phyloP scores from a whole-genome alignment of 805 yeast species.

The Ogataea nonfermentans region DNA sequence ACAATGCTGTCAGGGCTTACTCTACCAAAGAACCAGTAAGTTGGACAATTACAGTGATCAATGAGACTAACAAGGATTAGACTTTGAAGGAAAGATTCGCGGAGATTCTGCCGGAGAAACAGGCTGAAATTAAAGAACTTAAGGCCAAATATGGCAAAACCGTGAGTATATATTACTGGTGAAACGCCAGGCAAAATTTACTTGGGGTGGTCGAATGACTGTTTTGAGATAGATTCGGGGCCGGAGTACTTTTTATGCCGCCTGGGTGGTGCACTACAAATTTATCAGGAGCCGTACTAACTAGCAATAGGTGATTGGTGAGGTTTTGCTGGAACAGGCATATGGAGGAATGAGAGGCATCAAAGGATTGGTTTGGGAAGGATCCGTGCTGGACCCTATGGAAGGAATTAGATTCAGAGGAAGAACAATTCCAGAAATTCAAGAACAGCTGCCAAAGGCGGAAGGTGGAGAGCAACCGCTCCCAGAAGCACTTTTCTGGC shows the following conservation, averaged over 20 bases:
- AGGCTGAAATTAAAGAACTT: slow-evolving; percentile 85
- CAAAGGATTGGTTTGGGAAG: slow-evolving; percentile 85
- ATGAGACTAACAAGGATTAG: slow-evolving; percentile 28
- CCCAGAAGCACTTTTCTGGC: slow-evolving; percentile 84
- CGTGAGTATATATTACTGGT: slow-evolving; percentile 41
- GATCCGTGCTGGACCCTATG: slow-evolving; percentile 78
- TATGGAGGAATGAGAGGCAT: slow-evolving; percentile 93
- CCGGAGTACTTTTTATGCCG: slow-evolving; percentile 6
- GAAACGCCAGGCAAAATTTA: too few relatives aligned
- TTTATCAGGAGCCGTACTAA: slow-evolving; percentile 4
- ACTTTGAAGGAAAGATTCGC: slow-evolving; percentile 94
- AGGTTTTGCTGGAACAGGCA: slow-evolving; percentile 73
- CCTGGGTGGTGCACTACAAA: slow-evolving; percentile 3
- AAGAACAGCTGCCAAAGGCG: slow-evolving; percentile 70
- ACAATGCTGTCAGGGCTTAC: slow-evolving; percentile 34
- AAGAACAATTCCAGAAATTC: slow-evolving; percentile 76
- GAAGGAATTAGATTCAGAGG: slow-evolving; percentile 90
- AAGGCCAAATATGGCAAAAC: slow-evolving; percentile 88
- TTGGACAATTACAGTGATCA: slow-evolving; percentile 3
- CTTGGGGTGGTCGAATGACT: not conserved
- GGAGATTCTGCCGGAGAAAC: slow-evolving; percentile 86
- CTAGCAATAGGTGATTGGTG: slow-evolving; percentile 54
- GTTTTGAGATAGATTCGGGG: slow-evolving; percentile 6
- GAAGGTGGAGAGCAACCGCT: slow-evolving; percentile 61
- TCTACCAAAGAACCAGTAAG: slow-evolving; percentile 39